phyloP scores from a whole-genome alignment of 331 rosid species.

The Erythrophleum ivorense region DNA sequence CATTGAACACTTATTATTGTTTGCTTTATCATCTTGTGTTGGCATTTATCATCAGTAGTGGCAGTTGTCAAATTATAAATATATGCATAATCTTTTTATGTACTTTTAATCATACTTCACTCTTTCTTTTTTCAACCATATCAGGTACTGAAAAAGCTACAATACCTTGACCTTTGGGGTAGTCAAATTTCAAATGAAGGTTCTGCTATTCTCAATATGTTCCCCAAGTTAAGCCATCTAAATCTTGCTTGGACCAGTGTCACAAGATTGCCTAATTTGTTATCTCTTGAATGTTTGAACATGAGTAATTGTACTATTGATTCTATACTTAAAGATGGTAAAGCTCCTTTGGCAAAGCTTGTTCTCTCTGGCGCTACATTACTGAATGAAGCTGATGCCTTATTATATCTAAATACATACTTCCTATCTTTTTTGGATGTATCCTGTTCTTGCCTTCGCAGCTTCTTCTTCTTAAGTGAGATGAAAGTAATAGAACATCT shows the following conservation, averaged over 20 bases:
- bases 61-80: conserved; percentile 24
- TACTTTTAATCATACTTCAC: conserved; percentile 21
- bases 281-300: conserved; percentile 69
- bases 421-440: conserved; percentile 63
- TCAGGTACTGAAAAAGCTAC: conserved; percentile 75
- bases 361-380: conserved; percentile 69
- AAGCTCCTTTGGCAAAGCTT: conserved; percentile 73
- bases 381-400: conserved; percentile 59
- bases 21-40: conserved; percentile 22
- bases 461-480: conserved; percentile 62
- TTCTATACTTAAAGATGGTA: conserved; percentile 57
- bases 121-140: background rate
- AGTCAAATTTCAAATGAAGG: conserved; percentile 79
- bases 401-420: conserved; percentile 51
- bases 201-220: conserved; percentile 60
- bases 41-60: conserved; percentile 1
- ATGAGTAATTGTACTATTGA: conserved; percentile 83
- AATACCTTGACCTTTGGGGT: conserved; percentile 90
- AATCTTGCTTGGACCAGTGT: conserved; percentile 87
- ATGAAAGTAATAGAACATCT: conserved; percentile 71
- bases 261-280: conserved; percentile 67
- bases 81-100: conserved; percentile 28
- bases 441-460: conserved; percentile 61
- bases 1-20: background rate
- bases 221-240: conserved; percentile 73